phyloP scores from a whole-genome alignment of 1,284 basidiomycete genomes.

The Somion occarium region DNA sequence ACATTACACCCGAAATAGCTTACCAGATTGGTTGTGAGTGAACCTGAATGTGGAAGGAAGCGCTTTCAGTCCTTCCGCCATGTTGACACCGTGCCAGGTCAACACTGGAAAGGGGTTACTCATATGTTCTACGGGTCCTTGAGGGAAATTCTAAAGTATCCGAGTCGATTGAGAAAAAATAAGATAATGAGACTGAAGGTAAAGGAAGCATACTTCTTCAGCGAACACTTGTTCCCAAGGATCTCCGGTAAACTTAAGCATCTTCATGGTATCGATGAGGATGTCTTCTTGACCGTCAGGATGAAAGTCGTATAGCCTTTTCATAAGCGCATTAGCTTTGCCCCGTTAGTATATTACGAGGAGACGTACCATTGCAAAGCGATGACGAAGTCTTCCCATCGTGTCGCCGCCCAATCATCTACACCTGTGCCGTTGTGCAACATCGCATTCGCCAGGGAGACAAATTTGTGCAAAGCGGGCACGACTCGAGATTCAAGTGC shows the following conservation, averaged over 20 bases:
- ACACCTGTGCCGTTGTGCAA: slow-evolving; percentile 45
- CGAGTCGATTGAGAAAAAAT: slow-evolving; percentile 18
- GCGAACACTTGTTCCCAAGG: slow-evolving; percentile 41
- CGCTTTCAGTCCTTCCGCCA: slow-evolving; percentile 57
- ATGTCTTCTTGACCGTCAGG: slow-evolving; percentile 46
- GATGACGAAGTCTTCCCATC: slow-evolving; percentile 58
- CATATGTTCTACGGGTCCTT: slow-evolving; percentile 27
- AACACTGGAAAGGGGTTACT: slow-evolving; percentile 28
- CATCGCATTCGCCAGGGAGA: slow-evolving; percentile 51
- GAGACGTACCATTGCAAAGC: slow-evolving; percentile 44
- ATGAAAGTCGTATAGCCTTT: slow-evolving; percentile 50
- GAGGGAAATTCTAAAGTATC: slow-evolving; percentile 38
- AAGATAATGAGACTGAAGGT: slow-evolving; percentile 14
- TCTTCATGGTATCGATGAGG: slow-evolving; percentile 51
- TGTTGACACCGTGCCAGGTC: slow-evolving; percentile 53
- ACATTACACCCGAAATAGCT: slow-evolving; percentile 4
- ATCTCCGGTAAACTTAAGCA: slow-evolving; percentile 48
- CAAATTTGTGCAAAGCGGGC: slow-evolving; percentile 46
- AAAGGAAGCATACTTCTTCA: slow-evolving; percentile 16
- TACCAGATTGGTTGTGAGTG: slow-evolving; percentile 52
- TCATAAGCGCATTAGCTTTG: background rate
- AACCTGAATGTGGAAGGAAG: slow-evolving; percentile 51
- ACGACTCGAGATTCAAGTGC: slow-evolving; percentile 40
- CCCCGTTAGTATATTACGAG: background rate
- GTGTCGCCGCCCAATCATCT: slow-evolving; percentile 47